phyloP scores from a whole-genome alignment of 495 filamentous ascomycete genomes.

The Bathelium albidoporum region DNA sequence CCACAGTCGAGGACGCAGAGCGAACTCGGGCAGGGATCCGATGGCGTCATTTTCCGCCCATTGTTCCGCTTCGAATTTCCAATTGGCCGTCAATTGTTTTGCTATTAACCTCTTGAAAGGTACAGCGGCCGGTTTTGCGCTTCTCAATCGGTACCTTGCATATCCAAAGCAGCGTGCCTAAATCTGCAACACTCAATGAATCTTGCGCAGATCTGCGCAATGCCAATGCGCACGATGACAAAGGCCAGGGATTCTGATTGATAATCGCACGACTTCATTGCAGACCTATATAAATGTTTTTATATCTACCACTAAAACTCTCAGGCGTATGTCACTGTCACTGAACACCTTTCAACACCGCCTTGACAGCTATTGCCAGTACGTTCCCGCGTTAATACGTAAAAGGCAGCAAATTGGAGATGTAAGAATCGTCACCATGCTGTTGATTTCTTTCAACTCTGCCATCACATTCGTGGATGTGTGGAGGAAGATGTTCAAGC shows the following conservation, averaged over 20 bases:
- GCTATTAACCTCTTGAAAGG: neutral
- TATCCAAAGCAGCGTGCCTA: neutral
- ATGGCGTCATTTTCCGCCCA: neutral
- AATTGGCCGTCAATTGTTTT: neutral
- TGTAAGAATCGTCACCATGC: neutral
- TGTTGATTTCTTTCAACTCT: neutral
- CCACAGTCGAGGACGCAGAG: neutral
- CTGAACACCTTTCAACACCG: neutral
- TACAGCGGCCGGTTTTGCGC: neutral
- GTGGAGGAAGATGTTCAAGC: neutral
- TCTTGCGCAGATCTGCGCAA: neutral
- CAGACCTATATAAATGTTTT: neutral
- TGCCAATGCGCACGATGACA: neutral
- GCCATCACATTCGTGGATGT: neutral
- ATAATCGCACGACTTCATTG: neutral
- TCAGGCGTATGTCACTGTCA: neutral
- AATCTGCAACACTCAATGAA: no score
- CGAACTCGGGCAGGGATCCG: neutral
- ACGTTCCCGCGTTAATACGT: neutral
- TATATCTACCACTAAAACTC: neutral
- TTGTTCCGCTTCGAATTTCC: neutral
- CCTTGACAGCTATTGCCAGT: neutral
- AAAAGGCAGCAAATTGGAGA: neutral
- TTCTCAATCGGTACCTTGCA: neutral
- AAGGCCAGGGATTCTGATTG: neutral